Base-by-base conservation (phyloP, 78 protist species). In the Pirum gemmata region DNA sequence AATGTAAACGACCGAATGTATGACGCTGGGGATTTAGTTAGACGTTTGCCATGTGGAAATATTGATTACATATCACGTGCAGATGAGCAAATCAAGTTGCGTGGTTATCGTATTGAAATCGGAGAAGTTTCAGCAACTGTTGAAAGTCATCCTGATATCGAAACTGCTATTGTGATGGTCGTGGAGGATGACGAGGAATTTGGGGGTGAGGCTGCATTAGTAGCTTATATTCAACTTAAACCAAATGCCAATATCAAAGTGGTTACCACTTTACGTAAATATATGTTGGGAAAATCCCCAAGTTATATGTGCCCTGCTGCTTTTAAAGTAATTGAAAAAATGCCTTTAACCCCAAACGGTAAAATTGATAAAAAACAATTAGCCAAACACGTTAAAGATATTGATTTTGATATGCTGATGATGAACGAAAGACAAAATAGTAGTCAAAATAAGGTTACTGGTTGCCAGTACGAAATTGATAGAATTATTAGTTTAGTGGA, bases 71-170 rank as follows among this genome's bases (percentile, higher is more conserved):
- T 84, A 34, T 34, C 38, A 18, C 38, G 88, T 5, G 29, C 74
- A 38, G 74, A 84, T 76, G 38, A 29, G 13, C 88, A 84, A 38
- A 41, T 51, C 13, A 84, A 84, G 74, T 39, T 84, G n/a, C 88
- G 61, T 39, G 88, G 88, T 26, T 39, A 84, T 39, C 88, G 88
- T 34, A 84, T 84, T 38, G 88, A 84, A 84, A 8, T 84, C 13
- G 74, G 73, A 2, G 88, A 84, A 76, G 41, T 84, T 67, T 61
- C 35, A 38, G 2, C 13, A 5, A 76, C 2, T 13, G 34, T 38
- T 13, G 79, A 38, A 38, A 5, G 13, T 2, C 79, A 36, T 37
- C 79, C 79, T 37, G 5, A 21, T 2, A 76, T 38, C 13, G 13
- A 76, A 18, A 76, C 79, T 13, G 79, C 37, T 13, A 2, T 76